phyloP scores from a whole-genome alignment of 2,329 filamentous ascomycete genomes.

The Dryadomyces sulphureus region DNA sequence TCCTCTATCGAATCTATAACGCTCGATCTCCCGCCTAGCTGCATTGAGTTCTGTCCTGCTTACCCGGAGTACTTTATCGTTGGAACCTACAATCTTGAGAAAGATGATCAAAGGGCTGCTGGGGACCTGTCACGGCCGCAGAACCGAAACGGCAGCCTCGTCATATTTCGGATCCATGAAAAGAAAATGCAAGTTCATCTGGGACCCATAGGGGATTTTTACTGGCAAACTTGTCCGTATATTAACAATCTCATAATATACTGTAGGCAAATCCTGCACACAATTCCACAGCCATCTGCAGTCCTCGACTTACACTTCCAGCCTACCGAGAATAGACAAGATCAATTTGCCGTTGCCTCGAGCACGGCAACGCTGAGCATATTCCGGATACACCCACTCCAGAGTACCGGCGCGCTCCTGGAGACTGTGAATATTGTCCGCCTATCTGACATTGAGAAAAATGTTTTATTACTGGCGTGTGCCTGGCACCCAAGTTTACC shows the following conservation, averaged over 20 bases:
- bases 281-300: conserved; percentile 50
- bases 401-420: conserved; percentile 17
- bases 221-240: conserved; percentile 3
- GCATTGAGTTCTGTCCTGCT: conserved; percentile 56
- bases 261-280: conserved; percentile 28
- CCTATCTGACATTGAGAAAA: conserved; percentile 35
- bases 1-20: conserved; percentile 31
- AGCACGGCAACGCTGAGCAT: conserved; percentile 60
- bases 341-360: conserved; percentile 58
- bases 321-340: conserved; percentile 26
- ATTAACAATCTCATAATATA: not conserved
- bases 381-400: conserved; percentile 36
- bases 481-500: conserved; percentile 50
- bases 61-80: conserved; percentile 55
- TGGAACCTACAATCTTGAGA: conserved; percentile 70
- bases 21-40: conserved; percentile 59
- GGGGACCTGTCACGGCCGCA: conserved; percentile 29
- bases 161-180: conserved; percentile 45
- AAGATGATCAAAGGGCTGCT: conserved; percentile 17
- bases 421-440: conserved; percentile 27
- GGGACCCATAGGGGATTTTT: not conserved
- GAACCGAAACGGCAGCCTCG: conserved; percentile 56
- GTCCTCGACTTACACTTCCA: conserved; percentile 79
- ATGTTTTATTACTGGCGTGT: conserved; percentile 55
- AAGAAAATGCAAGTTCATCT: conserved; percentile 36